Evolutionary conservation across 305 asterid species (phyloP), one percentile per base, ranked within the genome.

Genomic region (Fraxinus albicans): DNA sequence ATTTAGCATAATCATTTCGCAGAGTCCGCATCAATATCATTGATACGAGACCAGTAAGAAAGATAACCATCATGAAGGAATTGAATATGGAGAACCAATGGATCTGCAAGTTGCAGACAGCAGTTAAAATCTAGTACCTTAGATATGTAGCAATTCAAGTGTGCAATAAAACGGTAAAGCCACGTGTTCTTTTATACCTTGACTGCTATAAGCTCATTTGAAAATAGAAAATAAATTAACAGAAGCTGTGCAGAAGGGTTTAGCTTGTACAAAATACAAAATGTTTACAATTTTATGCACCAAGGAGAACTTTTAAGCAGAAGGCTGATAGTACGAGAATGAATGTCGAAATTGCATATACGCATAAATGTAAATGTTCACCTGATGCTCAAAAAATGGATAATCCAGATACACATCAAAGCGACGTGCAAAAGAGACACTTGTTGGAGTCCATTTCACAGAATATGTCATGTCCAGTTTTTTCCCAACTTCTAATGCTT

Each of bases 381-480:
- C 95, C 95, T 91, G 95, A 85, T 91, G 95, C 85, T 91, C 95
- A 82, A 91, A 91, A 85, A 91, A 91, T 4, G 93, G 95, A 79
- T 91, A 91, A 79, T 91, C 95, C 85, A 91, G 84, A 84, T 91
- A 91, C 47, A 91, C 92, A 83, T 91, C 95, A 86, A 91, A 91
- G 29, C 95, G 92, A 58, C 83, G 94, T 23, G 91, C 94, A 89
- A 90, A 91, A 69, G 88, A 84, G 80, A 89, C 86, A 82, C 88
- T 85, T 53, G 94, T 91, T 55, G 79, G 82, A 47, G 77, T 77
- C 94, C 94, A 91, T 79, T 86, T 89, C 19, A 91, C 95, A 80
- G 95, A 90, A 84, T 91, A 91, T n/a, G 93, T 90, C 92, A 91
- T 53, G 76, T 88, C 89, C 86, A 89, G 82, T 76, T 86, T 77